These are phyloP conservation scores for Ogataea allantospora DNA, from an alignment of 805 yeast genomes.

Conservation along the genomic window DNA sequence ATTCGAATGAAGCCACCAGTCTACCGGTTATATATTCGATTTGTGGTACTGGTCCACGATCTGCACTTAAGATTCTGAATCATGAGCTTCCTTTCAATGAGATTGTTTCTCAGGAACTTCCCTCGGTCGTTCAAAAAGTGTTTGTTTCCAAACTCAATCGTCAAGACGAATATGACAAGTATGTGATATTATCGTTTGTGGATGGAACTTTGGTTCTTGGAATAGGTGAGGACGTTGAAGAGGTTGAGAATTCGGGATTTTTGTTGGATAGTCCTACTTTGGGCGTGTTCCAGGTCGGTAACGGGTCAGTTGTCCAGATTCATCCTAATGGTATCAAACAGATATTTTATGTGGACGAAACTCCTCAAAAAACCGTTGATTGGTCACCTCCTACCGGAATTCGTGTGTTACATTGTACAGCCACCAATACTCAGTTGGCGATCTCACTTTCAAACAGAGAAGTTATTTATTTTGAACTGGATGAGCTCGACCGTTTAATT, in stretches of 20 bases:
- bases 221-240: conserved; percentile 79
- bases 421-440: conserved; percentile 66
- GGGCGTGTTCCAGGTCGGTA: conserved; percentile 67
- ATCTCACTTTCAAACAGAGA: conserved; percentile 72
- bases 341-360: conserved; percentile 36
- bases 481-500: conserved; percentile 58
- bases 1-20: conserved; percentile 33
- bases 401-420: conserved; percentile 54
- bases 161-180: conserved; percentile 53
- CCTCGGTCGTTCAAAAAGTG: conserved; percentile 57
- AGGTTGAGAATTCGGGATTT: conserved; percentile 61
- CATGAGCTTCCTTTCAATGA: conserved; percentile 61
- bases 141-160: conserved; percentile 57
- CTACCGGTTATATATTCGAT: conserved; percentile 42
- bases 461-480: conserved; percentile 79
- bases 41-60: conserved; percentile 43
- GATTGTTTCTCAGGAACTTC: conserved; percentile 74
- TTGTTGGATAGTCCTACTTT: conserved; percentile 57
- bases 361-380: conserved; percentile 39
- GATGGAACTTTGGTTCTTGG: conserved; percentile 71
- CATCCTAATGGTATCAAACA: conserved; percentile 70
- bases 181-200: conserved; percentile 61
- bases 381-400: conserved; percentile 88
- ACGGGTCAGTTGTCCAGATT: conserved; percentile 64
- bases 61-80: conserved; percentile 47